Evolutionary conservation across 148 eudicot genomes (phyloP).

Genomic region (Tetragonia tetragonoides): DNA sequence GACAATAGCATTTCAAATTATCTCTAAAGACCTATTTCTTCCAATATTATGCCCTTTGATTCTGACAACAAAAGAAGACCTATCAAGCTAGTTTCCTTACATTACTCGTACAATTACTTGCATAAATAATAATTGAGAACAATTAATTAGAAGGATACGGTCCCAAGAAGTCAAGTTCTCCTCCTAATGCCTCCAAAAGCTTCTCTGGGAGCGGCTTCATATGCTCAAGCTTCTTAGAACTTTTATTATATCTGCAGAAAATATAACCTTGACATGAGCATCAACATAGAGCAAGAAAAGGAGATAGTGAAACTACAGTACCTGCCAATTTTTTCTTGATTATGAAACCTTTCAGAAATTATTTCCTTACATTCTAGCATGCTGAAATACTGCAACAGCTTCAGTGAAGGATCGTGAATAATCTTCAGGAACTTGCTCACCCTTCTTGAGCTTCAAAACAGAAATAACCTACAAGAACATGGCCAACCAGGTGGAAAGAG

Average conservation of each 20-base stretch:
- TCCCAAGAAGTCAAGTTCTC: slow-evolving; percentile 71
- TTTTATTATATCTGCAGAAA: slow-evolving; percentile 54
- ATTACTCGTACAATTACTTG: no score
- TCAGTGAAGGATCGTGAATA: slow-evolving; percentile 56
- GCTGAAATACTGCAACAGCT: slow-evolving; percentile 80
- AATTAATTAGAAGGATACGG: slow-evolving; percentile 55
- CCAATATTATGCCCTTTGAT: not conserved
- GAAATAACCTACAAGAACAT: slow-evolving; percentile 59
- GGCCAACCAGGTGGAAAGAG: not conserved
- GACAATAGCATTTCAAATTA: not conserved
- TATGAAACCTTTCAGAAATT: not conserved
- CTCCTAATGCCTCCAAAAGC: slow-evolving; percentile 46
- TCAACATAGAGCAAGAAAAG: not conserved
- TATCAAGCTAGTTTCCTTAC: no score
- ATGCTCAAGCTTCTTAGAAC: slow-evolving; percentile 48
- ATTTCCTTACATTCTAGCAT: slow-evolving; percentile 62
- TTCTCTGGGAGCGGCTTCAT: slow-evolving; percentile 50
- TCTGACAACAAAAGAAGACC: no score
- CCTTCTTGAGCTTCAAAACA: slow-evolving; percentile 53
- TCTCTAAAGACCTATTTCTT: not conserved
- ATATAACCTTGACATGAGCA: not conserved
- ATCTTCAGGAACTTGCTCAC: slow-evolving; percentile 65
- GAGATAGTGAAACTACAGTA: not conserved
- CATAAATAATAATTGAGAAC: not conserved
- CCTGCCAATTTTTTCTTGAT: no score